These are phyloP conservation scores for Grosmannia serpens DNA, from an alignment of 2,329 filamentous ascomycete genomes.

Conservation along the genomic window DNA sequence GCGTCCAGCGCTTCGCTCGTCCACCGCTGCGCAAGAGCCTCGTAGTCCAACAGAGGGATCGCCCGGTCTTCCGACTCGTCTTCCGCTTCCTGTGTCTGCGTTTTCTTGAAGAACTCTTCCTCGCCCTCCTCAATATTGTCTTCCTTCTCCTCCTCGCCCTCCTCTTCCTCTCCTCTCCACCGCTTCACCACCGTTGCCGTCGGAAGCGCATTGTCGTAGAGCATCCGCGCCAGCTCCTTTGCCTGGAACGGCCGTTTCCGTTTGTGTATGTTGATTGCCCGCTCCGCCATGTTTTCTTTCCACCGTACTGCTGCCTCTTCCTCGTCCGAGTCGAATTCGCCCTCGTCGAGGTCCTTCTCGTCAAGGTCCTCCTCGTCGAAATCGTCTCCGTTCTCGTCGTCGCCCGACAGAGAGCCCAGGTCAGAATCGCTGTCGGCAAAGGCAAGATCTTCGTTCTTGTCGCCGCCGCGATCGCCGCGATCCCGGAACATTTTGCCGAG, in stretches of 20 bases:
- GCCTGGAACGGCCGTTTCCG: slow-evolving; percentile 64
- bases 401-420: slow-evolving; percentile 69
- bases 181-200: slow-evolving; percentile 63
- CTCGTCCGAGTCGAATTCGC: slow-evolving; percentile 42
- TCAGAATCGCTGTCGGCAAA: slow-evolving; percentile 98
- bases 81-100: slow-evolving; percentile 54
- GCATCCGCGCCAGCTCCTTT: slow-evolving; percentile 69
- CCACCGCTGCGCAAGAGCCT: slow-evolving; percentile 77
- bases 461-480: slow-evolving; percentile 34
- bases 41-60: slow-evolving; percentile 70
- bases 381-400: slow-evolving; percentile 35
- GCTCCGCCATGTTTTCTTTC: slow-evolving; percentile 78
- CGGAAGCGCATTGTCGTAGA: slow-evolving; percentile 75
- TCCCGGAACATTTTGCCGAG: slow-evolving; percentile 50
- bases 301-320: slow-evolving; percentile 67
- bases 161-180: slow-evolving; percentile 61
- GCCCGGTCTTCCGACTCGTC: slow-evolving; percentile 63
- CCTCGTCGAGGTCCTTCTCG: slow-evolving; percentile 40
- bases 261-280: slow-evolving; percentile 59
- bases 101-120: slow-evolving; percentile 56
- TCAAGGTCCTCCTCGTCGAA: slow-evolving; percentile 36
- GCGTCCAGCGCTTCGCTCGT: slow-evolving; percentile 65
- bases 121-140: slow-evolving; percentile 43
- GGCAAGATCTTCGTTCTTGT: slow-evolving; percentile 61
- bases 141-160: slow-evolving; percentile 36